Conservation (phyloP, 78 protist genomes). For the Guillardia theta region DNA sequence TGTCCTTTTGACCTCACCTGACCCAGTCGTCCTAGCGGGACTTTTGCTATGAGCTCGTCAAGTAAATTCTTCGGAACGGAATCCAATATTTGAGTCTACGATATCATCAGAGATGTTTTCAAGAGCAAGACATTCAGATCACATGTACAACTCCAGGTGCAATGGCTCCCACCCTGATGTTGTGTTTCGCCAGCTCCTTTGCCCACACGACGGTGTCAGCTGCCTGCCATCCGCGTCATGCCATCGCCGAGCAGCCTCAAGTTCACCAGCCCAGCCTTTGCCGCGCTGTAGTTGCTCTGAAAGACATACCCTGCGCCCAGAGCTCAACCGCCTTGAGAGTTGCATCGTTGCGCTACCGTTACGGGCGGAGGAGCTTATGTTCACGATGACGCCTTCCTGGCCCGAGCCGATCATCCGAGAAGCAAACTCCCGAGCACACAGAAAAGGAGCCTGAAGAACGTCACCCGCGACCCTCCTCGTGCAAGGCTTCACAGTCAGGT, state of each 20-base stretch:
- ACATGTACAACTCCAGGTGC: background rate
- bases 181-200: background rate
- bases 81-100: background rate
- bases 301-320: background rate
- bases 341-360: background rate
- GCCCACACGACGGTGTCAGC: background rate
- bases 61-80: background rate
- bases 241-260: too few species aligned
- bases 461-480: background rate
- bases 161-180: background rate
- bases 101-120: too few species aligned
- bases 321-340: background rate
- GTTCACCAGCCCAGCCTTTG: background rate
- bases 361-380: background rate
- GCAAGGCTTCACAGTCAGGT: background rate
- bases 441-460: background rate
- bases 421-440: background rate
- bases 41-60: background rate
- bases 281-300: background rate
- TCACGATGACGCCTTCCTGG: background rate
- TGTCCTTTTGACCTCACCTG: too few species aligned
- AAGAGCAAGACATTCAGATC: too few species aligned
- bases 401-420: background rate
- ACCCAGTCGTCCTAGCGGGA: background rate
- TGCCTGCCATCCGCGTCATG: too few species aligned